phyloP scores from a whole-genome alignment of 345 rosid species.

The Raphanus raphanistrum region DNA sequence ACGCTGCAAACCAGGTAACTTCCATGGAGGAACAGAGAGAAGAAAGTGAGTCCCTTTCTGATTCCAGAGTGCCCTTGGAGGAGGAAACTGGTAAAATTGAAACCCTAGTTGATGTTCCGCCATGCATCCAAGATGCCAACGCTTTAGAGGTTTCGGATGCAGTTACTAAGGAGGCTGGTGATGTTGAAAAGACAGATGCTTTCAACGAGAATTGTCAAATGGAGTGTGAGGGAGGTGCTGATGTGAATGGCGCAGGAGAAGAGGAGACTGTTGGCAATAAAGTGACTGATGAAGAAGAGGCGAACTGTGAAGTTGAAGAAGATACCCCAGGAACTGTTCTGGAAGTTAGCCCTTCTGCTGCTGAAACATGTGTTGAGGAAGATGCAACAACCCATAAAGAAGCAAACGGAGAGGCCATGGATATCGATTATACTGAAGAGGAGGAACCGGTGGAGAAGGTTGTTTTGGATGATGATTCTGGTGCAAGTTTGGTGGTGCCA shows the following conservation, averaged over 20 bases:
- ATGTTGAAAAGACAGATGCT: slow-evolving; percentile 1
- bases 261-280: slow-evolving; percentile 41
- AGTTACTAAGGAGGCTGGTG: background rate
- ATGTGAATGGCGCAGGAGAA: slow-evolving; percentile 9
- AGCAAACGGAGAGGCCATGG: slow-evolving; percentile 51
- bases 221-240: background rate
- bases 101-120: slow-evolving; percentile 28
- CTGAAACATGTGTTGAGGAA: slow-evolving; percentile 26
- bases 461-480: slow-evolving; percentile 54
- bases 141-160: background rate
- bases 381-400: slow-evolving; percentile 30
- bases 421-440: slow-evolving; percentile 50
- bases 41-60: slow-evolving; percentile 11
- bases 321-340: too few relatives aligned
- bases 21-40: slow-evolving; percentile 31
- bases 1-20: background rate
- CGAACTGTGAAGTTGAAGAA: background rate
- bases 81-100: slow-evolving; percentile 14
- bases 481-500: slow-evolving; percentile 36
- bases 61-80: slow-evolving; percentile 19
- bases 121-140: background rate
- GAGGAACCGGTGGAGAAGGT: slow-evolving; percentile 45
- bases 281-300: slow-evolving; percentile 45
- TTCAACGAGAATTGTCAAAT: background rate
- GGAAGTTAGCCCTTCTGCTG: background rate